Evolutionary conservation across 305 asterid species (phyloP), one percentile per base, ranked within the genome.

Genomic region (Fraxinus paxiana): DNA sequence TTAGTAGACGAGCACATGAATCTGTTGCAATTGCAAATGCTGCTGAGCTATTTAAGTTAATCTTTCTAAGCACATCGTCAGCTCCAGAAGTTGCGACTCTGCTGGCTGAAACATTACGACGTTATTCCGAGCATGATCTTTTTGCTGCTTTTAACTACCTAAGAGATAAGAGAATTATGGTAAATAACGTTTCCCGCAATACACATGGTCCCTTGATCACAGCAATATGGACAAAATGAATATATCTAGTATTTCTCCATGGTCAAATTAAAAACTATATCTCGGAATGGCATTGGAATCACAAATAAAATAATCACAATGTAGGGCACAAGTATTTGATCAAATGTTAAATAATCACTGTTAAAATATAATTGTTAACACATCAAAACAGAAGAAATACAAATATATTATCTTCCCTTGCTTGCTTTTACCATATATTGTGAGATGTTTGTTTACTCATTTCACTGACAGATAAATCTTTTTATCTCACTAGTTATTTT

Each of bases 21-120:
- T 96, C 99, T 63, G 92, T 93, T 85, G 97, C 99, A 73, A 87
- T 94, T 79, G 97, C 99, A 78, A 96, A 92, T 92, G 99, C 98
- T 84, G 90, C 88, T 26, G 99, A 96, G 89, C 93, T 96, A 77
- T 94, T 94, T 83, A 96, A 96, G 91, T 92, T 92, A 67, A 91
- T 96, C 80, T 94, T 96, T 82, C 86, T 96, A 79, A 92, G 93
- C 90, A 90, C 91, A 81, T 90, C 97, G n/a, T 90, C 82, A 77
- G 88, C 94, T 87, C 93, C 97, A 69, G 91, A 88, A 86, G 93
- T 88, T 81, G 92, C 97, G 5, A 82, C 84, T 63, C 82, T 90
- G 82, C 92, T 96, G 82, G 97, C 99, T 43, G 92, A 92, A 91
- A 94, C 99, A 76, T 87, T 96, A 69, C 90, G 99, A 75, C 97